Evolutionary conservation across 2,329 filamentous ascomycete genomes (phyloP).

Genomic region (Aspergillus felis): DNA sequence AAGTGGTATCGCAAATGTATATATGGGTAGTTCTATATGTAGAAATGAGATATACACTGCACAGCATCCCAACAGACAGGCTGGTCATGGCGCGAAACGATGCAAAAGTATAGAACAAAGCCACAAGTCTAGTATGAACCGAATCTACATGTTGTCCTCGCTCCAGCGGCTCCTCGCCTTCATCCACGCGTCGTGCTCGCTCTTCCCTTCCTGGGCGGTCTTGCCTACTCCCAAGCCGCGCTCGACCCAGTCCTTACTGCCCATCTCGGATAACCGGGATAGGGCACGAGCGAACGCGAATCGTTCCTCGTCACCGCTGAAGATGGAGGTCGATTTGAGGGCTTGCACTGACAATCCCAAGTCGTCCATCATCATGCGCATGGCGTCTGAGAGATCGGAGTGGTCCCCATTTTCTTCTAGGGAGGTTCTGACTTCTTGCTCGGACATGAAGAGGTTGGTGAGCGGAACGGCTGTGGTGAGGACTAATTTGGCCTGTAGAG

Average conservation of each 20-base stretch:
- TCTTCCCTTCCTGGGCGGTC: conserved; percentile 40
- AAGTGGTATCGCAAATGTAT: too few relatives aligned
- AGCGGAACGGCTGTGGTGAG: conserved; percentile 85
- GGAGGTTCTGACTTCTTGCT: conserved; percentile 62
- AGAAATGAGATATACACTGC: background rate
- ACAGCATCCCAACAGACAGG: background rate
- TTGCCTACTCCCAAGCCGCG: conserved; percentile 56
- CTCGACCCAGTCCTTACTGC: conserved; percentile 91
- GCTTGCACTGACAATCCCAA: conserved; percentile 78
- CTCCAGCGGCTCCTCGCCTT: conserved; percentile 47
- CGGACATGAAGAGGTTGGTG: conserved; percentile 77
- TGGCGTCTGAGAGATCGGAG: conserved; percentile 60
- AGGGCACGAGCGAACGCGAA: conserved; percentile 93
- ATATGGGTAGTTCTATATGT: background rate
- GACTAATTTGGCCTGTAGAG: conserved; percentile 80
- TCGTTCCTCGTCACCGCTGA: conserved; percentile 90
- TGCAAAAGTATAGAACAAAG: background rate
- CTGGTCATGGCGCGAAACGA: background rate
- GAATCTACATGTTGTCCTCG: conserved; percentile 45
- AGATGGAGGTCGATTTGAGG: conserved; percentile 80
- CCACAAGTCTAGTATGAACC: background rate
- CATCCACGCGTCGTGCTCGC: conserved; percentile 47
- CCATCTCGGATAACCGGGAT: conserved; percentile 85
- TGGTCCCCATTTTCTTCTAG: conserved; percentile 46
- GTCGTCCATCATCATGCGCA: conserved; percentile 83